phyloP scores from a whole-genome alignment of 2,329 filamentous ascomycete genomes.

The Alternaria dauci region DNA sequence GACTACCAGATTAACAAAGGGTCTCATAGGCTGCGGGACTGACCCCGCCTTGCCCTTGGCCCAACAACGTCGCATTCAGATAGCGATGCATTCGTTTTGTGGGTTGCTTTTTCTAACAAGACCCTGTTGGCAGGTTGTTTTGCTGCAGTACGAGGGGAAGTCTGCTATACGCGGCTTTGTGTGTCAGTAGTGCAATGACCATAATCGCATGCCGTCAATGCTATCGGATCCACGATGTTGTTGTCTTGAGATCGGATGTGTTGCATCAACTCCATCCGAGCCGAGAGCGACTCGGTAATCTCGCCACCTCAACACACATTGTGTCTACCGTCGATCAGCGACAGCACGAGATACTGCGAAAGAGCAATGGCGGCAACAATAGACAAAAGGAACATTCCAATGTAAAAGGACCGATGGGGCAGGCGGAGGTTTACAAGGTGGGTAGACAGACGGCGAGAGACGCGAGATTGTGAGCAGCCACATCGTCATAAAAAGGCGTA shows the following conservation, averaged over 20 bases:
- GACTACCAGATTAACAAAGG: background rate
- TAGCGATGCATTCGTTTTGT: background rate
- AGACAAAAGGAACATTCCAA: background rate
- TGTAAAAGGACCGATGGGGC: background rate
- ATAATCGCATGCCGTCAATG: background rate
- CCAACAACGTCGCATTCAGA: constrained; percentile 1
- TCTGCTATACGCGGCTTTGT: background rate
- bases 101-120: background rate
- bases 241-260: background rate
- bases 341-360: background rate
- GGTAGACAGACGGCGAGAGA: background rate
- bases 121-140: background rate
- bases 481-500: background rate
- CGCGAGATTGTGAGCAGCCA: background rate
- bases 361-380: background rate
- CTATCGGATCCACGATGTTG: too few relatives aligned
- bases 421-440: background rate
- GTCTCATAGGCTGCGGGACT: background rate
- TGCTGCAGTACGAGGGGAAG: background rate
- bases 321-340: background rate
- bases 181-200: background rate
- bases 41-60: background rate
- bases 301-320: background rate
- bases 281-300: background rate
- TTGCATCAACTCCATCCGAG: background rate